phyloP scores from a whole-genome alignment of 2,329 filamentous ascomycete species.

The Penicillium sp. region DNA sequence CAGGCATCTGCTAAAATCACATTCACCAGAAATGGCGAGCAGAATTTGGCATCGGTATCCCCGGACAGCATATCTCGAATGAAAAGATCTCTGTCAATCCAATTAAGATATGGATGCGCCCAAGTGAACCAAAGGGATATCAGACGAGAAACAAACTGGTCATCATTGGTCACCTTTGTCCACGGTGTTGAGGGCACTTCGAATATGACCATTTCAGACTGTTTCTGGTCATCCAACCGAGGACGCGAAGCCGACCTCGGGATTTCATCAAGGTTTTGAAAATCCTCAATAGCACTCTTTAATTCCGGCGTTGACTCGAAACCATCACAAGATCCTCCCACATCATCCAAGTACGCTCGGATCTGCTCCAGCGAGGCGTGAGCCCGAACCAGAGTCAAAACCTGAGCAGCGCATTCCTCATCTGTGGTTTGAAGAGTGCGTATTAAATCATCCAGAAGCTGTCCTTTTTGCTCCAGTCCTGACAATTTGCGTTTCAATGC shows the following conservation, averaged over 20 bases:
- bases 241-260: conserved; percentile 17
- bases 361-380: conserved; percentile 30
- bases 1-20: conserved; percentile 34
- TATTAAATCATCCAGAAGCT: conserved; percentile 28
- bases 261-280: conserved; percentile 18
- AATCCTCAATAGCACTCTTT: conserved; percentile 17
- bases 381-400: conserved; percentile 30
- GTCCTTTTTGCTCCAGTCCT: conserved; percentile 26
- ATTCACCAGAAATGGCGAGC: conserved; percentile 40
- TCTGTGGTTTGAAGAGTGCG: conserved; percentile 24
- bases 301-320: conserved; percentile 24
- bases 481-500: conserved; percentile 27
- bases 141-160: conserved; percentile 34
- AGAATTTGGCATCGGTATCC: conserved; percentile 27
- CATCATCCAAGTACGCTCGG: conserved; percentile 25
- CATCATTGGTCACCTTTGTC: conserved; percentile 28
- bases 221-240: background rate
- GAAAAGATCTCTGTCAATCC: conserved; percentile 36
- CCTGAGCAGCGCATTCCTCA: conserved; percentile 17
- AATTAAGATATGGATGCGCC: conserved; percentile 33
- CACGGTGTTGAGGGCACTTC: conserved; percentile 31
- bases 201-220: background rate
- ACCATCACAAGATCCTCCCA: conserved; percentile 12
- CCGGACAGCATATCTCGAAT: conserved; percentile 36
- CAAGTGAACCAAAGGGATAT: conserved; percentile 35